These are phyloP conservation scores for Penicillium arizonense DNA, from an alignment of 495 filamentous ascomycete genomes.

Conservation along the genomic window DNA sequence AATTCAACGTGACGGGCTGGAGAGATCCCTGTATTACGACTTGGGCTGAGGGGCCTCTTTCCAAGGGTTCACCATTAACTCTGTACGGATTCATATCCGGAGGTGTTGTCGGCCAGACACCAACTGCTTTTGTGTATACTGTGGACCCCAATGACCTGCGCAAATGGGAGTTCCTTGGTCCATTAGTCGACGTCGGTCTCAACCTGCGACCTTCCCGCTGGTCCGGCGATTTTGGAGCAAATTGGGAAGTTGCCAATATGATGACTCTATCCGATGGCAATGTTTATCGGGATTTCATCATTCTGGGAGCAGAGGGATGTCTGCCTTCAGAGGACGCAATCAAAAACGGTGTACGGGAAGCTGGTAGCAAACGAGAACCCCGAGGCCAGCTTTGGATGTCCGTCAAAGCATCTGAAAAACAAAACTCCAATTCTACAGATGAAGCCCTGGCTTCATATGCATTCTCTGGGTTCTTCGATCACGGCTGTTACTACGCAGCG, in stretches of 20 bases:
- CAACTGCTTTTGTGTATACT: conserved; percentile 52
- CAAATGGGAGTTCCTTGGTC: conserved; percentile 52
- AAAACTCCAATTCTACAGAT: background rate
- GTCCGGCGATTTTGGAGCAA: conserved; percentile 53
- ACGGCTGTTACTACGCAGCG: conserved; percentile 37
- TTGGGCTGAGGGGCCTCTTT: conserved; percentile 41
- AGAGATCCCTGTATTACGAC: conserved; percentile 51
- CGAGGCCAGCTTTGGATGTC: conserved; percentile 39
- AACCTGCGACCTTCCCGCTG: conserved; percentile 44
- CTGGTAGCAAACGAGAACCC: conserved; percentile 19
- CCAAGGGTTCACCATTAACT: conserved; percentile 21
- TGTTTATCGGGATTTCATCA: conserved; percentile 41
- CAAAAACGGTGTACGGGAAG: conserved; percentile 1
- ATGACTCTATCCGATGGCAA: conserved; percentile 39
- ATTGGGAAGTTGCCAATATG: conserved; percentile 58
- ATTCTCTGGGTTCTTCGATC: conserved; percentile 36
- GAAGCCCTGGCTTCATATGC: conserved; percentile 20
- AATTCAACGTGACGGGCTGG: conserved; percentile 52
- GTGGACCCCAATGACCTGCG: conserved; percentile 45
- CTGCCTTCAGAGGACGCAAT: conserved; percentile 8
- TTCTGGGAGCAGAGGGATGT: conserved; percentile 51
- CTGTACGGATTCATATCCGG: conserved; percentile 53
- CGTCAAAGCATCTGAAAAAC: conserved; percentile 12
- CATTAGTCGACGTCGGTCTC: conserved; percentile 41
- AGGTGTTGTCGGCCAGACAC: conserved; percentile 47